These are phyloP conservation scores for Termitomyces heimii DNA, from an alignment of 768 basidiomycete genomes.

Conservation along the genomic window DNA sequence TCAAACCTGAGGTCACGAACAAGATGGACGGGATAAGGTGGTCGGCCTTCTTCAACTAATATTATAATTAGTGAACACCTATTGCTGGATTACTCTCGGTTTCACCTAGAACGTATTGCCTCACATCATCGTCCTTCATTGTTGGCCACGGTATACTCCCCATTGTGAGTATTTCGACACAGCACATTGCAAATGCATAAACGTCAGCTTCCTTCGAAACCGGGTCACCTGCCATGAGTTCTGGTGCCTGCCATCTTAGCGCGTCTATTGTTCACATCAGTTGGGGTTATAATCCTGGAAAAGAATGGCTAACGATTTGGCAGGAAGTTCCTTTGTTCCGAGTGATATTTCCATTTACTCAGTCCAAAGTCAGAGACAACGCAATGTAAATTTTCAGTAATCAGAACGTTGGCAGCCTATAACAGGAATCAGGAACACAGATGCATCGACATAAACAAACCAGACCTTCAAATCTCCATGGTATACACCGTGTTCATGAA, in stretches of 20 bases:
- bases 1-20: neutral
- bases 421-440: neutral
- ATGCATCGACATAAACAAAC: neutral
- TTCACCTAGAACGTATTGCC: conserved; percentile 42
- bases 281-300: neutral
- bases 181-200: conserved; percentile 63
- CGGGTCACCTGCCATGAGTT: conserved; percentile 44
- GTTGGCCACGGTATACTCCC: conserved; percentile 55
- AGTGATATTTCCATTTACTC: conserved; percentile 70
- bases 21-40: conserved; percentile 7
- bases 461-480: conserved; percentile 78
- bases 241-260: conserved; percentile 67
- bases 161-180: conserved; percentile 56
- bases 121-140: conserved; percentile 46
- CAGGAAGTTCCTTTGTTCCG: conserved; percentile 42
- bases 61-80: neutral
- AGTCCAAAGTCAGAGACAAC: conserved; percentile 81
- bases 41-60: conserved; percentile 8
- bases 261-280: neutral
- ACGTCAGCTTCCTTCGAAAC: conserved; percentile 51
- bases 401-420: conserved; percentile 67
- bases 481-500: conserved; percentile 58
- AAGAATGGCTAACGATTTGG: conserved; percentile 1
- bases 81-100: neutral
- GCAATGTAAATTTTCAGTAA: conserved; percentile 58